Evolutionary conservation across 192 early-diverging fungal species (phyloP).

Genomic region (Geranomyces michiganensis): DNA sequence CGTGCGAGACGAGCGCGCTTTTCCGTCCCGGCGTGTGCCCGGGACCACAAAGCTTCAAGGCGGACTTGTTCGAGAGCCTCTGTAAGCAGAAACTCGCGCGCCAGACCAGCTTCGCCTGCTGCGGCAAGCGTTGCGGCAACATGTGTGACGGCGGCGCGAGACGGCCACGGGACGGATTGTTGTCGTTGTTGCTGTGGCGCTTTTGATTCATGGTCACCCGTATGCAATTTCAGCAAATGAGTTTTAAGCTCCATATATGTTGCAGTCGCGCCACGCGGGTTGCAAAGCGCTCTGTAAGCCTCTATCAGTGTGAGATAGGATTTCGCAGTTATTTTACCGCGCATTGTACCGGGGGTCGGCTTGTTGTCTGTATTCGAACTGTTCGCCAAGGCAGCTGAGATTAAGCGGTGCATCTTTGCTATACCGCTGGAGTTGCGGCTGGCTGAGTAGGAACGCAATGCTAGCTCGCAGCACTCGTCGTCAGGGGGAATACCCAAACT

Average conservation of each 20-base stretch:
- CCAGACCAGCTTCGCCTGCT: neutral
- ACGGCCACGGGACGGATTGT: neutral
- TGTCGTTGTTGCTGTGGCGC: neutral
- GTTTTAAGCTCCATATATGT: conserved; percentile 17
- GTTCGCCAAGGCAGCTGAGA: neutral
- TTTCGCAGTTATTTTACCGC: neutral
- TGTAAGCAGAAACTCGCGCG: conserved; percentile 1
- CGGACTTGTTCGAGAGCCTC: conserved; percentile 11
- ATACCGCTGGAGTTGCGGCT: neutral
- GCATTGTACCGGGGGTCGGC: neutral
- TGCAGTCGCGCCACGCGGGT: neutral
- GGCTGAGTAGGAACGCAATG: neutral
- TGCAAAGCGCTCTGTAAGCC: conserved; percentile 11
- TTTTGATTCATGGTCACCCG: neutral
- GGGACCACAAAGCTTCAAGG: conserved; percentile 4
- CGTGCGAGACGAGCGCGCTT: neutral
- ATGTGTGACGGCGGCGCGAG: conserved; percentile 11
- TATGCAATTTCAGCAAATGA: neutral
- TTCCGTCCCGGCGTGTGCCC: conserved; percentile 13
- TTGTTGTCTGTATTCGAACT: too few species aligned
- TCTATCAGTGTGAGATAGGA: conserved; percentile 13
- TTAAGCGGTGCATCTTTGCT: neutral
- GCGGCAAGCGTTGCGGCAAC: conserved; percentile 1
- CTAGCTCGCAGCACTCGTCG: conserved; percentile 5
- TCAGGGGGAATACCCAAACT: neutral